Evolutionary conservation across 2,329 filamentous ascomycete genomes (phyloP), one percentile per base, ranked within the genome.

Genomic region (Pezizomycotina sp.): DNA sequence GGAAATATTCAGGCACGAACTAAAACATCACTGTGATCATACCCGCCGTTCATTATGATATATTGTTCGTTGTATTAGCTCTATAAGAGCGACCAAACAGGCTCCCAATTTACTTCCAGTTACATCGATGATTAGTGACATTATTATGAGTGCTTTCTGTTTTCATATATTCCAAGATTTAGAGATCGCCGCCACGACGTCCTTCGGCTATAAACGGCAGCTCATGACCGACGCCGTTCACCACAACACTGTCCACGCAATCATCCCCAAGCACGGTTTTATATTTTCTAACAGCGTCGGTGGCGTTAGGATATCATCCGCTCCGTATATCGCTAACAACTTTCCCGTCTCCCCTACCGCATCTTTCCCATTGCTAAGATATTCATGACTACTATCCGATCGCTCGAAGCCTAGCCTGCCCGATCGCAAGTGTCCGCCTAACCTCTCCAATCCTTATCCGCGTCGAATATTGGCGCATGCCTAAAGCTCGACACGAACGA

Each of bases 401-500:
- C n/a, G n/a, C n/a, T n/a, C n/a, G n/a, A n/a, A n/a, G n/a, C n/a
- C 39, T 13, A 49, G 50, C 28, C 58, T 61, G 47, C 64, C 57
- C 28, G 53, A 52, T 7, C 57, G 55, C 12, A 77, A 58, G 22
- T 64, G 54, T 9, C 56, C 51, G 0, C 66, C 64, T 20, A 83
- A 60, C 1, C 61, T 56, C 15, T 53, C 78, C 77, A 86, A 26
- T 69, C 62, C 23, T 62, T 60, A 36, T 71, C 64, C 46, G 76
- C 67, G 8, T 66, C 64, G 43, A 74, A 69, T 14, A 84, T 71
- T 0, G 79, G 80, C 2, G 73, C 74, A 50, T 77, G 58, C 13
- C 72, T 65, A 47, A 86, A 74, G 19, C 68, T 72, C 38, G 71
- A 77, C 50, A 82, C 66, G 50, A 83, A 83, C 0, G 77, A 68